These are phyloP conservation scores for Gonapodya prolifera DNA, from an alignment of 192 early-diverging fungal genomes.

Conservation along the genomic window DNA sequence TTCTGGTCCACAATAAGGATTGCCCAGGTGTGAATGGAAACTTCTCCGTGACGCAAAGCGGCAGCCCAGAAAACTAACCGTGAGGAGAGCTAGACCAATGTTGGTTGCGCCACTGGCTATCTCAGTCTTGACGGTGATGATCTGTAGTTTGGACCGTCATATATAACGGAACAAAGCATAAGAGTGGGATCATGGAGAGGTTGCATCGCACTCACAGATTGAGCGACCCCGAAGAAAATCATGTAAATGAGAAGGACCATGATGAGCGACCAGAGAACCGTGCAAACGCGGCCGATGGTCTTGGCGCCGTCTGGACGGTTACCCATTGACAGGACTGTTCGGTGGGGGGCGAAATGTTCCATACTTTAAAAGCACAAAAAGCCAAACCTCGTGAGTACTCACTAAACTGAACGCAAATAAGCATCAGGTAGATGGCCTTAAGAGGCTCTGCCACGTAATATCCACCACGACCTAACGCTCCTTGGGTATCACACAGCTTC, in stretches of 20 bases:
- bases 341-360: too few relatives aligned
- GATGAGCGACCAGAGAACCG: conserved; percentile 1
- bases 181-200: conserved; percentile 25
- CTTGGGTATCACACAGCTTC: conserved; percentile 10
- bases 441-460: conserved; percentile 29
- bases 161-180: too few relatives aligned
- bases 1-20: conserved; percentile 18
- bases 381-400: conserved; percentile 25
- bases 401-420: conserved; percentile 31
- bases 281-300: conserved; percentile 6
- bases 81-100: conserved; percentile 3
- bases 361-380: background rate
- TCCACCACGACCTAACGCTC: conserved; percentile 21
- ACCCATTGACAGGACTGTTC: too few relatives aligned
- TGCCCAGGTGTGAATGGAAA: conserved; percentile 7
- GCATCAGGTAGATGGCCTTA: conserved; percentile 34
- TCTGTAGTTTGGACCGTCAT: conserved; percentile 23
- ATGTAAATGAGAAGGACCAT: background rate
- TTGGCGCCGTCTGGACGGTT: too few relatives aligned
- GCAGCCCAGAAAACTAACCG: conserved; percentile 16
- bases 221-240: background rate
- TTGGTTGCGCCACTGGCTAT: conserved; percentile 19
- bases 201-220: background rate
- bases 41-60: too few relatives aligned
- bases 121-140: conserved; percentile 1